phyloP scores from a whole-genome alignment of 148 eudicot species.

The Camellia granthamiana region DNA sequence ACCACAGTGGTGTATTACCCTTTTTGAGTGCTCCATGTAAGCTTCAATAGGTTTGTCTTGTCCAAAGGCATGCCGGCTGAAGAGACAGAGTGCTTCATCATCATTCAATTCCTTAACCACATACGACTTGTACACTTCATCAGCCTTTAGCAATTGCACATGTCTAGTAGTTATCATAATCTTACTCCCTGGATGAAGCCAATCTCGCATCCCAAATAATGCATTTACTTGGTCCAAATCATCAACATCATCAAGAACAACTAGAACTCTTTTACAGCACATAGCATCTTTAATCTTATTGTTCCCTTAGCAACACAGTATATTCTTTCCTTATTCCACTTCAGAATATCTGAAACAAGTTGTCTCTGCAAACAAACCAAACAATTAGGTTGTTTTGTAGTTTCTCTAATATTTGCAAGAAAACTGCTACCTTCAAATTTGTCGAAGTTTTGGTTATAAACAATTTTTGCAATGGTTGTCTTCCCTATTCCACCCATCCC shows the following conservation, averaged over 20 bases:
- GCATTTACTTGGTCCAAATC: background rate
- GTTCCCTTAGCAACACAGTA: background rate
- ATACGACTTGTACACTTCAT: background rate
- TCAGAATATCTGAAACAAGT: background rate
- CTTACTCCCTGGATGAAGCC: background rate
- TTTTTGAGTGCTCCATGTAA: constrained; percentile 10
- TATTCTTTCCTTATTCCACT: background rate
- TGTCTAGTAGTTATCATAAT: background rate
- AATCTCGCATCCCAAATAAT: background rate
- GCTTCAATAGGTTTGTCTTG: constrained; percentile 8
- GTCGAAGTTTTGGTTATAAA: background rate
- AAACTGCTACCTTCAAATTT: background rate
- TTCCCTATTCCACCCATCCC: background rate
- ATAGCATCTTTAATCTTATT: constrained; percentile 2
- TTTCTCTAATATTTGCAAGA: background rate
- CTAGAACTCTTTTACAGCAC: background rate
- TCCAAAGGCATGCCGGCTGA: constrained; percentile 1
- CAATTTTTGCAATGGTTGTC: background rate
- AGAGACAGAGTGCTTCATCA: background rate
- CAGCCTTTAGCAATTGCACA: background rate
- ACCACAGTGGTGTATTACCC: background rate
- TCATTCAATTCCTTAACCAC: background rate
- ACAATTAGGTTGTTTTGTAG: background rate
- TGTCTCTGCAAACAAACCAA: background rate
- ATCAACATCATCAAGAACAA: background rate